A percentile compares a stretch with the other conserved stretches of the same genome.
phyloP scores from a whole-genome alignment of 2,329 filamentous ascomycete species.

The Aspergillus jensenii region DNA sequence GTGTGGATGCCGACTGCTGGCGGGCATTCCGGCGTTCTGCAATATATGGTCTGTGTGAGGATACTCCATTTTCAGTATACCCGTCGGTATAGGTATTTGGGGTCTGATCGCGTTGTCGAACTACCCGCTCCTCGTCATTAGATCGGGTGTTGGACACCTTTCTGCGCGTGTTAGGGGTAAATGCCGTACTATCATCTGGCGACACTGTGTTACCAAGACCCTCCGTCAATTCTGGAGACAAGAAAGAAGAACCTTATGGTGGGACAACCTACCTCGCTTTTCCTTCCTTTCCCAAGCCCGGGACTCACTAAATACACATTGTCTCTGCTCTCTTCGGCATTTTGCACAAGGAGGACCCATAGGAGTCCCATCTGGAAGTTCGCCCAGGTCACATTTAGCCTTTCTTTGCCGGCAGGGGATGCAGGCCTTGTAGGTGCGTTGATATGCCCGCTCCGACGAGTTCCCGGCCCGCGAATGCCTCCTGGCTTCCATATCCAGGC shows the following conservation, averaged over 20 bases:
- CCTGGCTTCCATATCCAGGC: slow-evolving; percentile 22
- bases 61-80: not conserved
- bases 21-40: slow-evolving; percentile 13
- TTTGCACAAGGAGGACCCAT: slow-evolving; percentile 46
- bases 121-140: slow-evolving; percentile 1
- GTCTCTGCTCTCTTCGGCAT: slow-evolving; percentile 52
- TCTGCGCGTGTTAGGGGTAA: slow-evolving; percentile 6
- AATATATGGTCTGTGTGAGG: slow-evolving; percentile 3
- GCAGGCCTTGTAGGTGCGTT: slow-evolving; percentile 57
- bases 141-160: slow-evolving; percentile 6
- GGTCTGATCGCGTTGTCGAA: not conserved
- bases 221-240: not conserved
- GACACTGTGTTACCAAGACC: not conserved
- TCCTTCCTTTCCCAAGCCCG: slow-evolving; percentile 41
- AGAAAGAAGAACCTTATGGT: not conserved
- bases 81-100: slow-evolving; percentile 1
- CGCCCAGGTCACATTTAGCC: slow-evolving; percentile 52
- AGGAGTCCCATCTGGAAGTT: slow-evolving; percentile 39
- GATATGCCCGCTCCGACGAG: slow-evolving; percentile 40
- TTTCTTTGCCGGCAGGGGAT: slow-evolving; percentile 54
- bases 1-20: slow-evolving; percentile 28
- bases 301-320: slow-evolving; percentile 50
- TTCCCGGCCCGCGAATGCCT: slow-evolving; percentile 15
- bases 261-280: slow-evolving; percentile 29
- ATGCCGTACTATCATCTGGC: slow-evolving; percentile 8